A percentile compares a stretch with the other conserved stretches of the same genome.
Conservation (phyloP, 106 monocot genomes). For the Triglochin maritima region DNA sequence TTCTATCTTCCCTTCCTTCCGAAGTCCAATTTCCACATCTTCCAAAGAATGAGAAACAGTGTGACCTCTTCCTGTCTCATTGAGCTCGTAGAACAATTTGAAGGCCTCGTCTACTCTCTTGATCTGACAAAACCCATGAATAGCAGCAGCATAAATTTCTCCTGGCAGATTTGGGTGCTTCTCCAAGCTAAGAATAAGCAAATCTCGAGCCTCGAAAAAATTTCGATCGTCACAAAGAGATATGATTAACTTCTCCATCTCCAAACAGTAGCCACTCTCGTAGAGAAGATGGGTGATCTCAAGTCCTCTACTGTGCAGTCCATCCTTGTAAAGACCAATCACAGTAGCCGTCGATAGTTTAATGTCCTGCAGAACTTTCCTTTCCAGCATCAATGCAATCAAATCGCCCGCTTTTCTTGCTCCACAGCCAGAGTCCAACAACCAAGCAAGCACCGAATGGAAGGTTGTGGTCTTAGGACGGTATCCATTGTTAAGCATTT, state of each 20-base stretch:
- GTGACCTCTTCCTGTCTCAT: conserved; percentile 25
- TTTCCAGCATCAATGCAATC: conserved; percentile 57
- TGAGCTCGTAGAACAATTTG: conserved; percentile 49
- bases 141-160: conserved; percentile 14
- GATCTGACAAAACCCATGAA: conserved; percentile 44
- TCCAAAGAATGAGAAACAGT: conserved; percentile 25
- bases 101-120: conserved; percentile 56
- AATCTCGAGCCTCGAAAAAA: conserved; percentile 45
- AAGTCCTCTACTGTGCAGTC: conserved; percentile 39
- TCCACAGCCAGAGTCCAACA: conserved; percentile 25
- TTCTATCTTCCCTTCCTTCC: conserved; percentile 30
- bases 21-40: conserved; percentile 36
- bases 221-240: conserved; percentile 35
- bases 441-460: conserved; percentile 50
- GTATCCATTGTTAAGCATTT: conserved; percentile 62
- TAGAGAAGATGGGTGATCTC: conserved; percentile 41
- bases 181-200: conserved; percentile 62
- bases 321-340: conserved; percentile 24
- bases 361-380: conserved; percentile 58
- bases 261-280: conserved; percentile 54
- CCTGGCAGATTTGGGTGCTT: conserved; percentile 25
- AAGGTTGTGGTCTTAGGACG: conserved; percentile 48
- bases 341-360: conserved; percentile 53
- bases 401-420: conserved; percentile 44
- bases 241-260: conserved; percentile 54